Base-by-base conservation (phyloP, 2,329 filamentous ascomycete genomes). In the Aureobasidium sp. region DNA sequence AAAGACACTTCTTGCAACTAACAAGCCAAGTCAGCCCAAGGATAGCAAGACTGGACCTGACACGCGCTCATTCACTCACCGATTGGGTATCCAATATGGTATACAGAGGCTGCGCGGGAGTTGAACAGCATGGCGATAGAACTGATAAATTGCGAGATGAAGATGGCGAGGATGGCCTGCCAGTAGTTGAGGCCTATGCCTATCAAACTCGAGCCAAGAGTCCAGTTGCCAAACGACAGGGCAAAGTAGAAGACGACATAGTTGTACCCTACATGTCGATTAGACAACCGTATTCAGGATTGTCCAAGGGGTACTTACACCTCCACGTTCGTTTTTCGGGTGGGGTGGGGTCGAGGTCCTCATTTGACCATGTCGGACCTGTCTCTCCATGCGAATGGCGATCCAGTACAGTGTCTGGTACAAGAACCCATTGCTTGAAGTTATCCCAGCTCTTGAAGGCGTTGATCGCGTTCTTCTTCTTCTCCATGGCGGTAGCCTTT, bases 161-260 rank as follows among this genome's bases (percentile, higher is more conserved):
- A 78, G 64, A 79, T 78, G 47, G 77, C 75, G 11, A 79, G 44
- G 56, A 78, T 77, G 29, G 71, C 65, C 66, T 77, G 74, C 76
- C 76, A 78, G 76, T 76, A 79, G 66, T 74, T 77, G 45, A 79
- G 68, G 5, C 77, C 77, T 51, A 77, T 74, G 20, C 76, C 77
- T 27, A 70, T 66, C 73, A 76, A 74, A 20, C 70, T 73, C 57
- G 70, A 71, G 14, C 76, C 76, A 51, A 76, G 62, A 1, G 73
- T 77, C 75, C 75, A 78, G 66, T 78, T 78, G 63, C 72, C 73
- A 64, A 77, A 76, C 17, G 70, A 74, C 36, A 77, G 65, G 0
- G 71, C 74, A 49, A 73, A 71, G 66, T 74, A 78, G 67, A 76
- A 77, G 55, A 71, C 72, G 41, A 72, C 69, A 64, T 72, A 77